These are phyloP conservation scores for Dactylellina cionopaga DNA, from an alignment of 2,329 filamentous ascomycete genomes.

Conservation along the genomic window DNA sequence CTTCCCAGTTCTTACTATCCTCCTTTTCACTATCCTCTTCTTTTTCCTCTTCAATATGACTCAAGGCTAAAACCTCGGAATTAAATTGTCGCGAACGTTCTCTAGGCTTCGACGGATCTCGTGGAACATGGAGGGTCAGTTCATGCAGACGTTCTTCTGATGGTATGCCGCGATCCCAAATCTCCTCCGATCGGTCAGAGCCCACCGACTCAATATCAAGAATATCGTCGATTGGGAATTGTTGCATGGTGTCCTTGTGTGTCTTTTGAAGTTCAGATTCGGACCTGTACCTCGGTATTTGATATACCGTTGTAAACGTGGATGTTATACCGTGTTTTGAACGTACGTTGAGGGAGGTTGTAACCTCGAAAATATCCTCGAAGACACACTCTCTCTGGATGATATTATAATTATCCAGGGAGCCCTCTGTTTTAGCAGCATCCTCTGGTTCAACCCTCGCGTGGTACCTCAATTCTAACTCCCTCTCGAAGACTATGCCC, in stretches of 20 bases:
- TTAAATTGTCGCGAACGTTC: constrained; percentile 39
- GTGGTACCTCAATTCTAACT: too few relatives aligned
- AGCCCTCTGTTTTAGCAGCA: too few relatives aligned
- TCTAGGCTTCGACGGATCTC: constrained; percentile 30
- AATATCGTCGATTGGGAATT: constrained; percentile 40
- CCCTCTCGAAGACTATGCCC: background rate
- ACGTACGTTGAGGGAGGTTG: too few relatives aligned
- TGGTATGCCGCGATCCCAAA: constrained; percentile 32
- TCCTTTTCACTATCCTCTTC: too few relatives aligned
- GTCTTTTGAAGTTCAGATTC: too few relatives aligned
- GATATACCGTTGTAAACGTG: background rate
- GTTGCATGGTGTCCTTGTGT: constrained; percentile 36
- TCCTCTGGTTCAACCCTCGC: too few relatives aligned
- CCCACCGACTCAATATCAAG: constrained; percentile 23
- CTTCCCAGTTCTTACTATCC: too few relatives aligned
- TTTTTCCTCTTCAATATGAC: too few relatives aligned
- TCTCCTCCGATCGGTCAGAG: background rate
- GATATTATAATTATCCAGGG: too few relatives aligned
- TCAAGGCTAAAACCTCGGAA: too few relatives aligned
- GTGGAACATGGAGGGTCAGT: constrained; percentile 20
- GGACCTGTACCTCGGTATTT: background rate
- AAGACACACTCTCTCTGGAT: background rate
- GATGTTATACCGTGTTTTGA: too few relatives aligned
- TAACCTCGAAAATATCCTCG: background rate
- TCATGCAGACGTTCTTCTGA: constrained; percentile 47